Conservation (phyloP, 2,329 filamentous ascomycete genomes). For the Clonostachys byssicola region DNA sequence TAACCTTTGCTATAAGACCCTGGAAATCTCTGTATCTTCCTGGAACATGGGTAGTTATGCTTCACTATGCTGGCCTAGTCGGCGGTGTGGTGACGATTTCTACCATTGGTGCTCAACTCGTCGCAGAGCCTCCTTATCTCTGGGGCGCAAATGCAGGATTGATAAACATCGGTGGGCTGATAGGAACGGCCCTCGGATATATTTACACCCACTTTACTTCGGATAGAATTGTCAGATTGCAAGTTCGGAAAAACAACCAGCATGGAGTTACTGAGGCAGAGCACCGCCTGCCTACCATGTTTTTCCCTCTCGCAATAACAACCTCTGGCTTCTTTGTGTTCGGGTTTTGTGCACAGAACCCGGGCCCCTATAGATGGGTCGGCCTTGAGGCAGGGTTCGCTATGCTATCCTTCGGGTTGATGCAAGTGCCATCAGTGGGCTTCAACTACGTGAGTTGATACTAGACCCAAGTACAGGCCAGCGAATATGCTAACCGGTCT, state of each 20-base stretch:
- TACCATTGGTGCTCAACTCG: constrained; percentile 21
- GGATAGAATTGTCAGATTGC: constrained; percentile 12
- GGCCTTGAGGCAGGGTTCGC: constrained; percentile 24
- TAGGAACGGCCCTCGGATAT: constrained; percentile 19
- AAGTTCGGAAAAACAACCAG: constrained; percentile 9
- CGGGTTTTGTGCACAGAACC: constrained; percentile 27
- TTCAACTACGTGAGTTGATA: constrained; percentile 28
- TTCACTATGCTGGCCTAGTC: constrained; percentile 28
- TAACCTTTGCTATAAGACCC: not conserved
- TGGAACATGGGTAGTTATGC: constrained; percentile 25
- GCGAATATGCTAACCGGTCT: too few relatives aligned
- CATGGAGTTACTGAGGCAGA: constrained; percentile 26
- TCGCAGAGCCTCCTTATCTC: constrained; percentile 21
- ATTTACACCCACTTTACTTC: constrained; percentile 16
- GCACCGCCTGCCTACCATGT: constrained; percentile 19
- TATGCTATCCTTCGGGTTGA: constrained; percentile 29
- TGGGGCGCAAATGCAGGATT: constrained; percentile 25
- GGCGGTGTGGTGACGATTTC: constrained; percentile 27
- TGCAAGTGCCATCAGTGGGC: constrained; percentile 30
- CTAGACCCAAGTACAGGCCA: not conserved
- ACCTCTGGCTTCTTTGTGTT: constrained; percentile 27
- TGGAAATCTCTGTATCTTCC: constrained; percentile 15
- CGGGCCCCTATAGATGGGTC: constrained; percentile 20
- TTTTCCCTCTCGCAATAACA: constrained; percentile 18
- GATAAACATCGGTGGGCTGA: constrained; percentile 24